These are phyloP conservation scores for Rhizopus sp. DNA, from an alignment of 371 early-diverging fungal species.

Conservation along the genomic window DNA sequence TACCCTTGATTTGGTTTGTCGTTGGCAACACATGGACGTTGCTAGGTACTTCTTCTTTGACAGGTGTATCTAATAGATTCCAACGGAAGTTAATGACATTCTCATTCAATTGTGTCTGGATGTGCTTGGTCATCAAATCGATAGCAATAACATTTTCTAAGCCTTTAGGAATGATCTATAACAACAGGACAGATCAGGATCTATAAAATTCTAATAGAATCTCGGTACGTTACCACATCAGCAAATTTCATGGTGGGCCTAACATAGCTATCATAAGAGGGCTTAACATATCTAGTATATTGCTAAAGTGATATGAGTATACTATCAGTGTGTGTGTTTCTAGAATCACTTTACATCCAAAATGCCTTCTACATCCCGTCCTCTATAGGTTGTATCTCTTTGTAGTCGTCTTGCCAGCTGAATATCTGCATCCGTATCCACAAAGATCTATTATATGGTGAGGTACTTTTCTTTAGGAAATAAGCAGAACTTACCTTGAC, in stretches of 20 bases:
- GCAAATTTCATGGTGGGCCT: conserved; percentile 88
- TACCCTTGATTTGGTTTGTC: conserved; percentile 73
- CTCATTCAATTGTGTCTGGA: conserved; percentile 80
- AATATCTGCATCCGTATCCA: conserved; percentile 93
- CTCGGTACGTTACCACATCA: conserved; percentile 63
- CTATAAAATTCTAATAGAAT: not conserved
- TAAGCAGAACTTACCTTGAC: conserved; percentile 62
- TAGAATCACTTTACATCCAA: conserved; percentile 50
- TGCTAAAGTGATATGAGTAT: conserved; percentile 44
- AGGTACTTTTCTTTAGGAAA: not conserved
- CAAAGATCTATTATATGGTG: conserved; percentile 69
- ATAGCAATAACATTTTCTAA: conserved; percentile 90
- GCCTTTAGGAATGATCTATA: conserved; percentile 87
- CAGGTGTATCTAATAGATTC: conserved; percentile 55
- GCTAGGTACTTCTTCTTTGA: conserved; percentile 45
- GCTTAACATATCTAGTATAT: conserved; percentile 91
- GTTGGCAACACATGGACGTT: conserved; percentile 60
- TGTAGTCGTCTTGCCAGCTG: conserved; percentile 85
- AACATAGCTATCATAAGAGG: conserved; percentile 86
- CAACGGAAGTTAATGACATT: conserved; percentile 68
- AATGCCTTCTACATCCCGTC: conserved; percentile 81
- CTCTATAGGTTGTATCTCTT: conserved; percentile 89
- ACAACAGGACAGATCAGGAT: not conserved
- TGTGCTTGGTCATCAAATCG: conserved; percentile 86
- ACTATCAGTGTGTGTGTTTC: not conserved